Evolutionary conservation across 2,329 filamentous ascomycete genomes (phyloP).

Genomic region (Exserohilum rostratum): DNA sequence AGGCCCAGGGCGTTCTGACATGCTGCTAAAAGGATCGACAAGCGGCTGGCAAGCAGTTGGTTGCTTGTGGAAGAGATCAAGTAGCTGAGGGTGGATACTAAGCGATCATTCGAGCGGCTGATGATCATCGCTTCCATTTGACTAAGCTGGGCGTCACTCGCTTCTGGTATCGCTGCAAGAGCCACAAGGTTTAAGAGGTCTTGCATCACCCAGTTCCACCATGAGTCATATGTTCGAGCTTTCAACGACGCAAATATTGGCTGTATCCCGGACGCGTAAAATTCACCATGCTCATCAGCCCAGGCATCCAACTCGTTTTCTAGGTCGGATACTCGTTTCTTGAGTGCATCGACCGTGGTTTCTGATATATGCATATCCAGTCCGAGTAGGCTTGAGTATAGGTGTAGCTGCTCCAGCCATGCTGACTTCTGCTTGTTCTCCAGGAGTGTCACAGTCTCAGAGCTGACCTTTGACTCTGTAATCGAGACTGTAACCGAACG

Average conservation of each 20-base stretch:
- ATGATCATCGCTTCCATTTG: no score
- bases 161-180: neutral
- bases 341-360: constrained; percentile 13
- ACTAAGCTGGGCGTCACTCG: no score
- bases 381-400: constrained; percentile 18
- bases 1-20: no score
- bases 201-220: constrained; percentile 28
- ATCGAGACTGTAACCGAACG: constrained; percentile 10
- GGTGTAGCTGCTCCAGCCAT: constrained; percentile 16
- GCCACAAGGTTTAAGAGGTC: constrained; percentile 19
- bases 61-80: no score
- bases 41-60: no score
- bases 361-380: constrained; percentile 13
- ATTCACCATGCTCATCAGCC: constrained; percentile 22
- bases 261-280: constrained; percentile 22
- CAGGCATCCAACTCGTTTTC: constrained; percentile 24
- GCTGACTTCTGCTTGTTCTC: constrained; percentile 11
- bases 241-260: constrained; percentile 23
- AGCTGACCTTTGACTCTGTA: neutral
- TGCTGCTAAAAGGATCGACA: no score
- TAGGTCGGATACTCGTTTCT: constrained; percentile 16
- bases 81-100: no score
- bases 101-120: no score
- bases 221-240: constrained; percentile 23
- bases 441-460: neutral